Conservation (phyloP, 345 rosid species). For the Capsella bursapastoris region DNA sequence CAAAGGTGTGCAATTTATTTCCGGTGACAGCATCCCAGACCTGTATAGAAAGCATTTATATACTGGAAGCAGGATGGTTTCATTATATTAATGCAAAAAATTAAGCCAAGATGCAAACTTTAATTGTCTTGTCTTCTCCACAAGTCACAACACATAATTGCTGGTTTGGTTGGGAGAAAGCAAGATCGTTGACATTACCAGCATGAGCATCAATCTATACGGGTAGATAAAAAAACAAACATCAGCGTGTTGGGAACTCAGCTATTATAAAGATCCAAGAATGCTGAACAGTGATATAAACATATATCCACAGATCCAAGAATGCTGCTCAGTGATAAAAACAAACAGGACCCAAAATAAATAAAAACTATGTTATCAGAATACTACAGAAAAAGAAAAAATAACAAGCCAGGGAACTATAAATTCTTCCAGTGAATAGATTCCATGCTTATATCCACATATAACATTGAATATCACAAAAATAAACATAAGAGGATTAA, state of each 20-base stretch:
- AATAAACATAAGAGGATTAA: conserved; percentile 9
- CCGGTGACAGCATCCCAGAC: conserved; percentile 75
- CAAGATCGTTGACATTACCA: conserved; percentile 74
- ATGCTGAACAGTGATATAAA: conserved; percentile 15
- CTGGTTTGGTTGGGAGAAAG: conserved; percentile 68
- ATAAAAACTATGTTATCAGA: conserved; percentile 8
- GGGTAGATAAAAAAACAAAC: conserved; percentile 6
- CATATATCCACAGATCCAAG: background rate
- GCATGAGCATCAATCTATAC: conserved; percentile 69
- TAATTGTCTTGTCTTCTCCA: conserved; percentile 73
- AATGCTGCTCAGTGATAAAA: background rate
- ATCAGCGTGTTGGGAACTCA: conserved; percentile 12
- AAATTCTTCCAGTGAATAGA: background rate
- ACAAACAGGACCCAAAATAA: conserved; percentile 1
- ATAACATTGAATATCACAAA: conserved; percentile 1
- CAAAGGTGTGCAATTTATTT: conserved; percentile 58
- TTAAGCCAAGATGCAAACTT: conserved; percentile 48
- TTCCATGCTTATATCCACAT: conserved; percentile 20
- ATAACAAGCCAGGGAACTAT: background rate
- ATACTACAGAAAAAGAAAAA: conserved; percentile 2
- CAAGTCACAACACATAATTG: conserved; percentile 67
- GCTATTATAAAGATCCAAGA: conserved; percentile 19
- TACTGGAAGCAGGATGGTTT: conserved; percentile 23
- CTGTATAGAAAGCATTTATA: conserved; percentile 37
- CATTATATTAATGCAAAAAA: background rate